A percentile compares a stretch with the other conserved stretches of the same genome.
Evolutionary conservation across 139 green algal species (phyloP).

Genomic region (Coelastrella sp.): DNA sequence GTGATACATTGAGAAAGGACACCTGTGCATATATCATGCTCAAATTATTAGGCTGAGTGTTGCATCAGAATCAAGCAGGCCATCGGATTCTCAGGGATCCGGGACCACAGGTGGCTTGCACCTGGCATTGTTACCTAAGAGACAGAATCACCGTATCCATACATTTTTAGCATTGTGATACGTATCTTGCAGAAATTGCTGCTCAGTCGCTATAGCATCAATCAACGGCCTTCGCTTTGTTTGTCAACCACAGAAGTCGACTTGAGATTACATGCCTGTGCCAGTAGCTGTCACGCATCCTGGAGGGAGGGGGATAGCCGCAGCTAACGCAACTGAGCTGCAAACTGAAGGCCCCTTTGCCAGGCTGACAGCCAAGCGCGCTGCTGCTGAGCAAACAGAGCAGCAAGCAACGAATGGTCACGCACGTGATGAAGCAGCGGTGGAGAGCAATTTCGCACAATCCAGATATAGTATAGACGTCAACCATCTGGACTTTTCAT

Average conservation of each 20-base stretch:
- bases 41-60: too few relatives aligned
- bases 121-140: too few relatives aligned
- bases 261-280: slow-evolving; percentile 61
- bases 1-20: too few relatives aligned
- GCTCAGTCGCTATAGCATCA: too few relatives aligned
- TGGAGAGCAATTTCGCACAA: not conserved
- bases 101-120: too few relatives aligned
- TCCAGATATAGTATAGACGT: slow-evolving; percentile 47
- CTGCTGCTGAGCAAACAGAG: slow-evolving; percentile 12
- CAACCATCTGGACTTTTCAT: slow-evolving; percentile 75
- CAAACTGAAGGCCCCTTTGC: slow-evolving; percentile 63
- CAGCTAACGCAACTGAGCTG: slow-evolving; percentile 32
- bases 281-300: slow-evolving; percentile 61
- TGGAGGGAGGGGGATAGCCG: slow-evolving; percentile 52
- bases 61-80: too few relatives aligned
- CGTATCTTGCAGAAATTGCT: too few relatives aligned
- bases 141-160: too few relatives aligned
- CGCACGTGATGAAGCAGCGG: not conserved
- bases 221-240: too few relatives aligned
- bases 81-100: too few relatives aligned
- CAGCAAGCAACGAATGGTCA: slow-evolving; percentile 17
- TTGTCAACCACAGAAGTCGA: not conserved
- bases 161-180: too few relatives aligned
- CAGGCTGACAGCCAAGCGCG: slow-evolving; percentile 30
- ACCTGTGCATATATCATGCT: too few relatives aligned